Evolutionary conservation across 805 yeast species (phyloP), one percentile per base, ranked within the genome.

Genomic region (Ogataea siamensis): DNA sequence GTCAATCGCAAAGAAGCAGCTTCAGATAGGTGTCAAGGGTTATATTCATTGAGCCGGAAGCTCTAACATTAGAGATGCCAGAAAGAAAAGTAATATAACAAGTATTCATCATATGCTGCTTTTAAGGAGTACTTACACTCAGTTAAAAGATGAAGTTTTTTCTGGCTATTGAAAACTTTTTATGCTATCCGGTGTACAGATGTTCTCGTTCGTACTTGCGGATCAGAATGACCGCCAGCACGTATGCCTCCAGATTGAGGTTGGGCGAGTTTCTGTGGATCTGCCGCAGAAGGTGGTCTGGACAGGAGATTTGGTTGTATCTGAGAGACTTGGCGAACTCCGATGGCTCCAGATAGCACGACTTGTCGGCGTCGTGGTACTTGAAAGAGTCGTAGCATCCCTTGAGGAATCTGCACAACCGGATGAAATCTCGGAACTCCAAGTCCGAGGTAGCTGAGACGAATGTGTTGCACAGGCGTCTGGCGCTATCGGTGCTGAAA

Each of bases 1-100:
- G 39, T 23, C 12, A 28, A 21, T 13, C n/a, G 7, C 2, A 12
- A 29, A 20, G 25, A 26, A 21, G 33, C 40, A 37, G 37, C 49
- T 64, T 79, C 84, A 77, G 84, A 76, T 73, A 67, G 55, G 67
- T 66, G 83, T 78, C 83, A 78, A 75, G 55, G 67, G 74, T 78
- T 80, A 78, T 73, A 83, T 73, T 83, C 89, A 83, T 80, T 73
- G 88, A 79, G 73, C 80, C 70, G 72, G 67, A 68, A 73, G 78
- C 76, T 69, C 88, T 83, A 82, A 80, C 85, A 82, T 81, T 83
- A 83, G 88, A 83, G 89, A 83, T 83, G 89, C 89, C 89, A 83
- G 89, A 83, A 82, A 81, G 79, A 78, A 80, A 54, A 52, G 57
- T 54, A 45, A 49, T 41, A 37, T 16, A 47, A 49, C 39, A 36